phyloP scores from a whole-genome alignment of 1,284 basidiomycete species.

The Earliella scabrosa region DNA sequence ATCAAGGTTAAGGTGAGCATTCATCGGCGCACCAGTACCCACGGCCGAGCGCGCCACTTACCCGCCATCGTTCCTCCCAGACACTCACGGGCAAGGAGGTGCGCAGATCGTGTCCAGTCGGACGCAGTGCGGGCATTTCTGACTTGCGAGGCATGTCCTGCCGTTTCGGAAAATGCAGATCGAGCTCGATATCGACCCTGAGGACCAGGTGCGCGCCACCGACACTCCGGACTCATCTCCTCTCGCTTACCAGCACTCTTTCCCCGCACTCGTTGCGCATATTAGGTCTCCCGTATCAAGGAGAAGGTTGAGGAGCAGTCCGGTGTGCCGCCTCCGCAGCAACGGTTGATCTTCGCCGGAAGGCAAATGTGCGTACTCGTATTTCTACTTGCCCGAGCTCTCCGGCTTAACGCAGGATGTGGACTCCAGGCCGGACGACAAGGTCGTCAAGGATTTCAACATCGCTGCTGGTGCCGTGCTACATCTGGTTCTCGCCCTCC shows the following conservation, averaged over 20 bases:
- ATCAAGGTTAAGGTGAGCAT: constrained; percentile 80
- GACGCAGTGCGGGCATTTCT: background rate
- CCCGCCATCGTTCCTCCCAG: constrained; percentile 44
- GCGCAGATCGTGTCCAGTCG: constrained; percentile 25
- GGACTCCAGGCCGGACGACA: constrained; percentile 74
- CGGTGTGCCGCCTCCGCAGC: constrained; percentile 96
- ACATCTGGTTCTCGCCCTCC: constrained; percentile 91
- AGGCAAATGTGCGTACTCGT: constrained; percentile 85
- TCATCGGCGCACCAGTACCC: background rate
- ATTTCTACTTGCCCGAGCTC: background rate
- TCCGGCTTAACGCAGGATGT: constrained; percentile 1
- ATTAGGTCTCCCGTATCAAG: constrained; percentile 92
- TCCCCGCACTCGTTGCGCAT: background rate
- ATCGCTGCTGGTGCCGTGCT: constrained; percentile 85
- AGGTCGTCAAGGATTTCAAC: constrained; percentile 84
- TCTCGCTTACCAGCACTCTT: background rate
- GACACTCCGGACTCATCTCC: background rate
- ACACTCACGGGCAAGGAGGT: constrained; percentile 95
- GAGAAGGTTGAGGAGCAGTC: constrained; percentile 99
- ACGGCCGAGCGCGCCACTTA: constrained; percentile 2
- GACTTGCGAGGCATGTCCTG: background rate
- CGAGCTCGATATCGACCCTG: constrained; percentile 94
- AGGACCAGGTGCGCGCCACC: constrained; percentile 74
- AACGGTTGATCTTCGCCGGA: constrained; percentile 93
- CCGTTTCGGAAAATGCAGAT: constrained; percentile 55